Percentiles rank a stretch among this genome's conserved stretches.
These are phyloP conservation scores for Cytospora mali DNA, from an alignment of 2,329 filamentous ascomycete genomes.

Conservation along the genomic window DNA sequence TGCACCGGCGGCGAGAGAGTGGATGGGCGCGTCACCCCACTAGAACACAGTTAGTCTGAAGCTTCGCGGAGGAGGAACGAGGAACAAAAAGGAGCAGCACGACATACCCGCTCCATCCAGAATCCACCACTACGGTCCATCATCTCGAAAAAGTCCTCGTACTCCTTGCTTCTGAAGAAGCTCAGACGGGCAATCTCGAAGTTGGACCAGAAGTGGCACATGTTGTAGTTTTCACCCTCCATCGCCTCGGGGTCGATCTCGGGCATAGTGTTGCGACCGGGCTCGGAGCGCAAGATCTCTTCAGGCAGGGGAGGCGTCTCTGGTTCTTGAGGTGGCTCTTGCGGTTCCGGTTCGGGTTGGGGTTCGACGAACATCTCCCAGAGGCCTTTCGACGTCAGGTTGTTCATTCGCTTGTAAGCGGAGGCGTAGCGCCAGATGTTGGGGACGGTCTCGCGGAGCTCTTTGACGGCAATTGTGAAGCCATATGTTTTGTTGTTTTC, in stretches of 20 bases:
- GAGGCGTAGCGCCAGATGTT: constrained; percentile 99
- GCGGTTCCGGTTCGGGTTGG: constrained; percentile 58
- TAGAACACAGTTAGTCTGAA: constrained; percentile 48
- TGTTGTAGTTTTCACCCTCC: constrained; percentile 98
- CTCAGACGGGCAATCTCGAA: constrained; percentile 95
- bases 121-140: constrained; percentile 98
- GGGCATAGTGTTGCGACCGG: constrained; percentile 68
- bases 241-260: constrained; percentile 89
- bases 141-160: constrained; percentile 97
- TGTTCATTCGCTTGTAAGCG: constrained; percentile 92
- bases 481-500: constrained; percentile 96
- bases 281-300: constrained; percentile 77
- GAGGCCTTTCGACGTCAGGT: constrained; percentile 84
- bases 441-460: constrained; percentile 94
- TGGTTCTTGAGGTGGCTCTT: constrained; percentile 61
- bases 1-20: constrained; percentile 91
- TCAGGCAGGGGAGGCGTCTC: constrained; percentile 73
- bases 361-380: constrained; percentile 99
- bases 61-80: neutral
- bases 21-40: constrained; percentile 99
- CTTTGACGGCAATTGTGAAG: constrained; percentile 98
- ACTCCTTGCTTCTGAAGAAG: constrained; percentile 97
- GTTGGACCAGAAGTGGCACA: constrained; percentile 99
- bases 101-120: constrained; percentile 91
- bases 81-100: constrained; percentile 9